Evolutionary conservation across 2,329 filamentous ascomycete species (phyloP).

Genomic region (Calonectria leucothoes): DNA sequence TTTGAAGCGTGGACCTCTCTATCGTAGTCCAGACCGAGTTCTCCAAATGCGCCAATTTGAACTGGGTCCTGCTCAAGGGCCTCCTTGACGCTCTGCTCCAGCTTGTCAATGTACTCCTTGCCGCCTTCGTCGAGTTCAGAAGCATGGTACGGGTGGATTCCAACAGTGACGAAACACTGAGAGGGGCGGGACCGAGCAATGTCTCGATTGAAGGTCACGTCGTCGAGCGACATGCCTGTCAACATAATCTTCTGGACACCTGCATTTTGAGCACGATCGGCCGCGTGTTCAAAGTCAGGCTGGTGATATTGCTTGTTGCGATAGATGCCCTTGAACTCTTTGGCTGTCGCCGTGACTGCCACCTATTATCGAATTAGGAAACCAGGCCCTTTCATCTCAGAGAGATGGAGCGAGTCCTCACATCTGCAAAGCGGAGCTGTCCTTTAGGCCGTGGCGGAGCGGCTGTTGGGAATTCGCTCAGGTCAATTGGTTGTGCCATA

Average conservation of each 20-base stretch:
- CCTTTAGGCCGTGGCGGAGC: constrained; percentile 32
- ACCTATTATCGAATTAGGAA: constrained; percentile 37
- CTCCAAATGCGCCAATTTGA: constrained; percentile 58
- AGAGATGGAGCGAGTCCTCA: constrained; percentile 15
- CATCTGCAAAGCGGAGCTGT: constrained; percentile 41
- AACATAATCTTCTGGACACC: constrained; percentile 56
- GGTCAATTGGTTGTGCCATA: constrained; percentile 36
- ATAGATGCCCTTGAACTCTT: constrained; percentile 63
- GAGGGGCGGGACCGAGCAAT: constrained; percentile 43
- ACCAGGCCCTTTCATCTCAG: too few species aligned
- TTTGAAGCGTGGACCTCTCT: constrained; percentile 56
- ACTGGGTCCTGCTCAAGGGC: constrained; percentile 38
- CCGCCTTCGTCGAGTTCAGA: constrained; percentile 51
- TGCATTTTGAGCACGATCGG: constrained; percentile 54
- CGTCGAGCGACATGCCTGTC: constrained; percentile 51
- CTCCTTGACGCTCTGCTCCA: constrained; percentile 38
- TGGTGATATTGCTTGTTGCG: constrained; percentile 60
- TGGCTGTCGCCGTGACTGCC: constrained; percentile 52
- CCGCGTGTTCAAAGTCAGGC: constrained; percentile 55
- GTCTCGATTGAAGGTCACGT: constrained; percentile 42
- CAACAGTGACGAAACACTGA: constrained; percentile 58
- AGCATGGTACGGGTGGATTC: constrained; percentile 64
- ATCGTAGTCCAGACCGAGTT: constrained; percentile 63
- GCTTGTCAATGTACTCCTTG: constrained; percentile 33
- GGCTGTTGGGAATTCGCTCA: constrained; percentile 36